A percentile compares a stretch with the other conserved stretches of the same genome.
These are phyloP conservation scores for Eucalyptus tenuipes DNA, from an alignment of 345 rosid genomes.

Conservation along the genomic window DNA sequence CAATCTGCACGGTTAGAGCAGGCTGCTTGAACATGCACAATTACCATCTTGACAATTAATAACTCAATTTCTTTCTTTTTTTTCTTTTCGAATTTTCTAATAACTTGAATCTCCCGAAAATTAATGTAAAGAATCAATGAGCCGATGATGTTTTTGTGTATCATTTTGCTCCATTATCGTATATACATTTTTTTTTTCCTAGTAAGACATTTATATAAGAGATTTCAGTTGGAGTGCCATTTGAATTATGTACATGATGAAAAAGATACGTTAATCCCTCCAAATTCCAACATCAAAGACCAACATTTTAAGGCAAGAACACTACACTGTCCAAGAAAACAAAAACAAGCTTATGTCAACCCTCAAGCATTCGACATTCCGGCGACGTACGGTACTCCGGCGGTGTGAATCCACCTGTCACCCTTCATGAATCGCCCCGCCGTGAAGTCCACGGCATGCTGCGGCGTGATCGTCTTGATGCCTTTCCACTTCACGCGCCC, in stretches of 20 bases:
- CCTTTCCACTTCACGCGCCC: conserved; percentile 54
- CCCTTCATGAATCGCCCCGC: conserved; percentile 26
- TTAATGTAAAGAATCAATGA: not conserved
- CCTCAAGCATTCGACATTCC: conserved; percentile 4
- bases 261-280: not conserved
- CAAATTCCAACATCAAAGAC: not conserved
- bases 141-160: not conserved
- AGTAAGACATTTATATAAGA: not conserved
- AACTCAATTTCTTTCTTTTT: not conserved
- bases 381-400: conserved; percentile 33
- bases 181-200: not conserved
- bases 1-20: not conserved
- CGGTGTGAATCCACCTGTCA: conserved; percentile 34
- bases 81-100: not conserved
- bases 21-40: not conserved
- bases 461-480: conserved; percentile 22
- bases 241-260: not conserved
- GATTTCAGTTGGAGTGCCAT: not conserved
- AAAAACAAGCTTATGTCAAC: not conserved
- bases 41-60: not conserved
- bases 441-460: conserved; percentile 16
- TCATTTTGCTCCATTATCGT: not conserved
- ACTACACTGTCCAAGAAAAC: not conserved
- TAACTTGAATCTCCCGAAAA: not conserved
- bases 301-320: not conserved